Base-by-base conservation (phyloP, 768 basidiomycete genomes). In the Amanita rubescens region DNA sequence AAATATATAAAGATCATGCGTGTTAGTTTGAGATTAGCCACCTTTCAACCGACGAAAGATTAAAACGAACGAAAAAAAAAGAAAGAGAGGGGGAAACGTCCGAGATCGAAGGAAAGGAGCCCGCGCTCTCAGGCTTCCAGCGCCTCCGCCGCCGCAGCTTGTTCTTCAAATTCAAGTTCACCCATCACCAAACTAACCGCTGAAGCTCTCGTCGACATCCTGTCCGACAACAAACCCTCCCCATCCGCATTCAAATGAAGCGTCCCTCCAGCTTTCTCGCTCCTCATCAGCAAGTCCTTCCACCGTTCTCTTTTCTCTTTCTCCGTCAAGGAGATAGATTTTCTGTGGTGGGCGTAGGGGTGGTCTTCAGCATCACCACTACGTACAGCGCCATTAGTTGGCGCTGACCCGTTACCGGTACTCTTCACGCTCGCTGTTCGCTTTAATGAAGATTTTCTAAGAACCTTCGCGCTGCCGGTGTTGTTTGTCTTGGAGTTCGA, bases 211-310 rank as follows among this genome's bases (percentile, higher is more conserved):
- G 17, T 15, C 30, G 24, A 46, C 44, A 75, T 45, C 24, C 54
- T 67, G 54, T 78, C 77, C 51, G 77, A 76, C 60, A 76, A 61
- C 49, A 80, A 66, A 17, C 58, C 62, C 17, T 68, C 71, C 7
- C 72, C 70, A 32, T 45, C 43, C 15, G 43, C 52, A 17, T 71
- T 77, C 5, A 89, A 62, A 59, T 81, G 84, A 51, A 90, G 62
- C 49, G 88, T 90, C 41, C 88, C 88, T 1, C 88, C 88, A 1
- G 88, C 88, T 48, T 67, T 66, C 38, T 75, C 84, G 60, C 87
- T 88, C 59, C 77, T 73, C 62, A 79, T 75, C 55, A 89, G 66
- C 51, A 90, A 60, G 55, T 82, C 82, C 52, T 85, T 77, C 87
- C 86, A 90, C 60, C 78, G 79, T 11, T 76, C 79, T 6, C 76